Percentiles rank a stretch among this genome's conserved stretches.
phyloP scores from a whole-genome alignment of 805 yeast genomes.

The Ogataea haglerorum region DNA sequence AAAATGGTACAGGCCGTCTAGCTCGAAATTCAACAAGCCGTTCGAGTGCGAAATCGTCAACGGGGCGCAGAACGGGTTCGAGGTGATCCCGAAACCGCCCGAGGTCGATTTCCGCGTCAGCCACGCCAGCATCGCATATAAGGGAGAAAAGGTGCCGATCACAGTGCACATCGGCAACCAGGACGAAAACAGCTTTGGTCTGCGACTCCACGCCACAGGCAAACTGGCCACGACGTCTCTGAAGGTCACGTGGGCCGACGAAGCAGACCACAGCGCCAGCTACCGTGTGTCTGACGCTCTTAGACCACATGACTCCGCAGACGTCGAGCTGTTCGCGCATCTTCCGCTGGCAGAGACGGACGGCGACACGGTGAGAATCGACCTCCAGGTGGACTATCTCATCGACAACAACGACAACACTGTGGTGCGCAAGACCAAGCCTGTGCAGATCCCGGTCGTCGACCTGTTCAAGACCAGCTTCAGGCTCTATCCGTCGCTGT shows the following conservation, averaged over 20 bases:
- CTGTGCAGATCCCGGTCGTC: constrained; percentile 25
- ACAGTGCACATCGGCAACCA: constrained; percentile 27
- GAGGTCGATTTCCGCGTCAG: constrained; percentile 27
- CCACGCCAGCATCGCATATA: constrained; percentile 26
- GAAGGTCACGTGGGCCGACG: constrained; percentile 20
- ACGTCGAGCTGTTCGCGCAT: constrained; percentile 10
- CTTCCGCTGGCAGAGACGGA: constrained; percentile 21
- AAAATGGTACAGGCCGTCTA: constrained; percentile 18
- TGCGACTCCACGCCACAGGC: constrained; percentile 21
- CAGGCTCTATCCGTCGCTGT: constrained; percentile 32
- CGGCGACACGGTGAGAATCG: constrained; percentile 17
- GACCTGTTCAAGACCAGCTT: constrained; percentile 32
- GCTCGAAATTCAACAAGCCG: constrained; percentile 10
- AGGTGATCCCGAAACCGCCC: constrained; percentile 40
- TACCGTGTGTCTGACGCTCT: constrained; percentile 13
- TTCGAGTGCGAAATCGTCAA: constrained; percentile 16
- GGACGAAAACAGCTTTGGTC: constrained; percentile 33
- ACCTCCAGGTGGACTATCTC: constrained; percentile 23
- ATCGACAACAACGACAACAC: constrained; percentile 30
- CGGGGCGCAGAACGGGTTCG: constrained; percentile 20
- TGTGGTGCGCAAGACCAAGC: constrained; percentile 27
- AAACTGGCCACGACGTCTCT: constrained; percentile 11
- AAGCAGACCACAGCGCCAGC: constrained; percentile 3
- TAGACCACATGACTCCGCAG: constrained; percentile 2
- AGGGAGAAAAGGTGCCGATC: constrained; percentile 32